These are phyloP conservation scores for Neospora caninum DNA, from an alignment of 169 alveolate species.

Conservation along the genomic window DNA sequence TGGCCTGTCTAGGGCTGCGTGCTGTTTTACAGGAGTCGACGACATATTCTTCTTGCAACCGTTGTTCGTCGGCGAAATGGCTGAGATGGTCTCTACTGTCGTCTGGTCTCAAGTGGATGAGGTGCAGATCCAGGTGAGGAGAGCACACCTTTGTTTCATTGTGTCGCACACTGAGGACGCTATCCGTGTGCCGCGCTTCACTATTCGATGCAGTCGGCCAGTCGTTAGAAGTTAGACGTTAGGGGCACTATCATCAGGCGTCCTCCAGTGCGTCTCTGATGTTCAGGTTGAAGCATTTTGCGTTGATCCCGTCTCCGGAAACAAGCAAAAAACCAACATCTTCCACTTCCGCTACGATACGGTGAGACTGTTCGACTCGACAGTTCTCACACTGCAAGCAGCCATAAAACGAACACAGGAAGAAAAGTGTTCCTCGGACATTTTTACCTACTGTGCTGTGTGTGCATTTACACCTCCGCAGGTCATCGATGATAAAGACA, in stretches of 20 bases:
- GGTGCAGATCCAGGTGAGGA: conserved; percentile 48
- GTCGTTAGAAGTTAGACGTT: not conserved
- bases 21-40: conserved; percentile 44
- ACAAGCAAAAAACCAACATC: conserved; percentile 24
- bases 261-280: not conserved
- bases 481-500: not conserved
- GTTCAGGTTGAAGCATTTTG: conserved; percentile 63
- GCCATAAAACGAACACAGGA: not conserved
- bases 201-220: too few species aligned
- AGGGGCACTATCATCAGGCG: not conserved
- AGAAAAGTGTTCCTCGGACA: not conserved
- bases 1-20: not conserved
- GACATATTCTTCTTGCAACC: conserved; percentile 49
- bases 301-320: conserved; percentile 42
- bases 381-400: not conserved
- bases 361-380: conserved; percentile 33
- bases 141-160: not conserved
- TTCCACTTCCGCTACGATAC: conserved; percentile 43
- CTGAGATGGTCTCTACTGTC: conserved; percentile 18
- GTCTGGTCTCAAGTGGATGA: conserved; percentile 42
- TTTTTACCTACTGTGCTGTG: not conserved
- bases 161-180: not conserved
- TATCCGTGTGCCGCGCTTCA: too few species aligned
- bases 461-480: not conserved
- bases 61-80: conserved; percentile 35